Conservation (phyloP, 1,139 yeast species). For the Geotrichum citri-aurantii region DNA sequence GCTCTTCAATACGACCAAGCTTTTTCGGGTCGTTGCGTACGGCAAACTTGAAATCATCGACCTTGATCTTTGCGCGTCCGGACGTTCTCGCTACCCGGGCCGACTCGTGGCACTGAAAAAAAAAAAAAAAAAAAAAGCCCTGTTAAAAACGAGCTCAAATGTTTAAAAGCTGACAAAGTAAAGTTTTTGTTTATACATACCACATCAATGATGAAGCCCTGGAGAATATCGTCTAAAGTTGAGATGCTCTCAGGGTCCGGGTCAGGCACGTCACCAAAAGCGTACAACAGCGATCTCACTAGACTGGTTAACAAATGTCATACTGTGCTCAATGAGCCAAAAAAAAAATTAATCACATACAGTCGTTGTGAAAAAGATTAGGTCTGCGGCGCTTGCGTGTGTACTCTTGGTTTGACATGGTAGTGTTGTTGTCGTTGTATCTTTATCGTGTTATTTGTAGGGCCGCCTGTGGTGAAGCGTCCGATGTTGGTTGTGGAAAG, state of each 20-base stretch:
- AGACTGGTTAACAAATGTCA: constrained; percentile 1
- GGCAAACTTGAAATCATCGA: constrained; percentile 85
- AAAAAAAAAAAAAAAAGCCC: background rate
- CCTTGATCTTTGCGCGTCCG: constrained; percentile 67
- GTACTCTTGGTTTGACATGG: constrained; percentile 21
- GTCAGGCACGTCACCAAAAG: constrained; percentile 79
- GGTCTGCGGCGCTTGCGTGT: constrained; percentile 25
- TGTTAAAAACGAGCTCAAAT: constrained; percentile 20
- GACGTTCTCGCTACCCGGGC: constrained; percentile 47
- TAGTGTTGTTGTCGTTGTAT: background rate
- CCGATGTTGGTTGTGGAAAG: background rate
- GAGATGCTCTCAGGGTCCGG: constrained; percentile 75
- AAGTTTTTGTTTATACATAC: constrained; percentile 27
- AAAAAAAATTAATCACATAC: constrained; percentile 29
- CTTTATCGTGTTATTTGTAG: background rate
- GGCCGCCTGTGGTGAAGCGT: background rate
- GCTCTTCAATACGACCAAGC: constrained; percentile 76
- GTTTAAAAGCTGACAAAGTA: too few relatives aligned
- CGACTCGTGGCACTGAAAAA: constrained; percentile 47
- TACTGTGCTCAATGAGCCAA: too few relatives aligned
- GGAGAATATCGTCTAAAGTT: constrained; percentile 76
- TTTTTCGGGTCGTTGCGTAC: constrained; percentile 77
- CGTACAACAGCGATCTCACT: constrained; percentile 68
- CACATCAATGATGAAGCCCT: constrained; percentile 67
- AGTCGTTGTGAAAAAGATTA: constrained; percentile 38